These are phyloP conservation scores for Dentipellis fragilis DNA, from an alignment of 768 basidiomycete species.

Conservation along the genomic window DNA sequence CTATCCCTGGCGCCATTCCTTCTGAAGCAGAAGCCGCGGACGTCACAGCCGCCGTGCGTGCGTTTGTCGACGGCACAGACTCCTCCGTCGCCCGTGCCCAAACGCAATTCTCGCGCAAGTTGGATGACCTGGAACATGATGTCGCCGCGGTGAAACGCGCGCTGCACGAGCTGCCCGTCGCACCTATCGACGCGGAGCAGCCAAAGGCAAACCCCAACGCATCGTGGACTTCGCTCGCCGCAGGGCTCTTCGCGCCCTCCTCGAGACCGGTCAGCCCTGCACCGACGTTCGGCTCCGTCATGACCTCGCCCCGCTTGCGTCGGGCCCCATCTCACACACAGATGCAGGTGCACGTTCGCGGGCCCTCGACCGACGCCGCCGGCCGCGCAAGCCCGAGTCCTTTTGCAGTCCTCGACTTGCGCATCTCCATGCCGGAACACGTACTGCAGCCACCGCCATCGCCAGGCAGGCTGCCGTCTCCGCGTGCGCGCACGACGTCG, in stretches of 20 bases:
- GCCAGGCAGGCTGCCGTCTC: slow-evolving; percentile 16
- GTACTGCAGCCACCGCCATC: slow-evolving; percentile 11
- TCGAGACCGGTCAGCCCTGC: slow-evolving; percentile 32
- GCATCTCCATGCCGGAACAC: slow-evolving; percentile 50
- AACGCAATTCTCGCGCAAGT: slow-evolving; percentile 43
- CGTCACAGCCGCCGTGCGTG: slow-evolving; percentile 39
- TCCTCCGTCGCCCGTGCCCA: slow-evolving; percentile 34
- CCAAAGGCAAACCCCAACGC: slow-evolving; percentile 7
- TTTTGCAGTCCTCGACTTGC: slow-evolving; percentile 37
- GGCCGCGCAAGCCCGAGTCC: slow-evolving; percentile 17
- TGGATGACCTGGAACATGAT: slow-evolving; percentile 70
- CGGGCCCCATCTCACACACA: slow-evolving; percentile 30
- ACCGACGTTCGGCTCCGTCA: slow-evolving; percentile 61
- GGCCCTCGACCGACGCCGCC: slow-evolving; percentile 5
- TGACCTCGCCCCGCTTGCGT: slow-evolving; percentile 54
- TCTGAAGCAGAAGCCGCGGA: slow-evolving; percentile 22
- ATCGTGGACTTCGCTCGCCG: slow-evolving; percentile 43
- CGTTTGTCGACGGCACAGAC: slow-evolving; percentile 49
- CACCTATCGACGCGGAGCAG: slow-evolving; percentile 7
- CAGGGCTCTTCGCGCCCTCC: slow-evolving; percentile 36
- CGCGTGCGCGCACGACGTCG: slow-evolving; percentile 41
- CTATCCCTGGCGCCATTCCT: slow-evolving; percentile 39
- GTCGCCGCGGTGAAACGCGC: slow-evolving; percentile 57
- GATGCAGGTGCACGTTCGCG: slow-evolving; percentile 17
- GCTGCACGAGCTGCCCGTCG: slow-evolving; percentile 33